These are phyloP conservation scores for Emmonsia crescens DNA, from an alignment of 2,329 filamentous ascomycete genomes.

Conservation along the genomic window DNA sequence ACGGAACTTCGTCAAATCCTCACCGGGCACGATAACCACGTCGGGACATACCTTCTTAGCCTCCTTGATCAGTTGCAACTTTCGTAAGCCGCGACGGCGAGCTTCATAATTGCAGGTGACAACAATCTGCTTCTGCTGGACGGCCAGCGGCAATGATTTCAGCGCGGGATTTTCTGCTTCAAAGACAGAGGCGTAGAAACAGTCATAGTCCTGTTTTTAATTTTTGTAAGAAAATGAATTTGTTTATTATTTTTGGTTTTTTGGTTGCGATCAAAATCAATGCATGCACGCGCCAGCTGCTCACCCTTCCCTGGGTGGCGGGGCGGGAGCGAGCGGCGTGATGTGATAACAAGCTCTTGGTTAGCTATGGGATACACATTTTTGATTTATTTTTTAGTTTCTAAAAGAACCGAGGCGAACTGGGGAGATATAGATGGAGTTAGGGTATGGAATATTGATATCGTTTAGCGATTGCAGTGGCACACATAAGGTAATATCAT, in stretches of 20 bases:
- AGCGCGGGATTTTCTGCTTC: constrained; percentile 69
- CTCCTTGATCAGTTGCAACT: constrained; percentile 76
- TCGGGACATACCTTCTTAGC: constrained; percentile 73
- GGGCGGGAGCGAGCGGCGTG: too few relatives aligned
- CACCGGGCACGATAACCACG: constrained; percentile 72
- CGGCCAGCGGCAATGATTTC: constrained; percentile 62
- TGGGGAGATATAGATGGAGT: not conserved
- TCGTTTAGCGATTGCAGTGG: too few relatives aligned
- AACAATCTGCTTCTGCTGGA: constrained; percentile 87
- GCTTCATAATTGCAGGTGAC: constrained; percentile 94
- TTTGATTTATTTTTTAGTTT: not conserved
- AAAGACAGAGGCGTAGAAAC: constrained; percentile 88
- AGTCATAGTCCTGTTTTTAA: constrained; percentile 41
- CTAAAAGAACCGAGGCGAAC: not conserved
- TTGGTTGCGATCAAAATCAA: not conserved
- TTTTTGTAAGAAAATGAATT: not conserved
- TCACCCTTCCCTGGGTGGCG: too few relatives aligned
- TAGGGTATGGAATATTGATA: too few relatives aligned
- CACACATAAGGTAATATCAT: too few relatives aligned
- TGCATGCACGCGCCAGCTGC: too few relatives aligned
- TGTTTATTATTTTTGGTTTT: not conserved
- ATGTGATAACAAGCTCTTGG: not conserved
- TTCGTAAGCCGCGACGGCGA: constrained; percentile 52
- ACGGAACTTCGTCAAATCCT: constrained; percentile 75
- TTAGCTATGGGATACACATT: not conserved